Conservation (phyloP, 371 early-diverging fungal species). For the Quaeritorhiza haematococci region DNA sequence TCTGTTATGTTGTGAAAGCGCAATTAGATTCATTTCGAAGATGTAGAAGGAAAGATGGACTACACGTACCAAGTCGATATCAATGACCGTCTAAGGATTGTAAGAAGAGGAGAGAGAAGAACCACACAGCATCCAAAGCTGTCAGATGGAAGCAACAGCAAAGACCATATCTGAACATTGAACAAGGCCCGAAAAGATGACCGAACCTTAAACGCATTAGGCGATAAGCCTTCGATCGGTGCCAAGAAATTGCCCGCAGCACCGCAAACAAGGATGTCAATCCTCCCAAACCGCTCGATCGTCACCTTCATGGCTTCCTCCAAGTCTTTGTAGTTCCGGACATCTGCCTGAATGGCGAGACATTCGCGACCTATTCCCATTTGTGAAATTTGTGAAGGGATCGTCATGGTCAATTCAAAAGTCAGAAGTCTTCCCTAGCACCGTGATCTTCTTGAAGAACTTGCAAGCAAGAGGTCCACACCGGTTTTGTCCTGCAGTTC, state of each 20-base stretch:
- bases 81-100: conserved; percentile 40
- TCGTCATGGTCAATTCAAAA: too few relatives aligned
- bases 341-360: conserved; percentile 28
- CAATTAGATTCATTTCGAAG: too few relatives aligned
- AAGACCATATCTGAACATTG: too few relatives aligned
- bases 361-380: conserved; percentile 3
- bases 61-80: conserved; percentile 49
- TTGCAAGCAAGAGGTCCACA: conserved; percentile 6
- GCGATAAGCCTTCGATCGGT: conserved; percentile 58
- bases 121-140: neutral
- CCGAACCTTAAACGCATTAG: conserved; percentile 66
- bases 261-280: conserved; percentile 58
- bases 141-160: neutral
- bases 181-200: conserved; percentile 48
- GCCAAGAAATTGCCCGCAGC: conserved; percentile 81
- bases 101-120: neutral
- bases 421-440: too few relatives aligned
- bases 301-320: conserved; percentile 59
- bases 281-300: conserved; percentile 60
- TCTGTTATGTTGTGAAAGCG: too few relatives aligned
- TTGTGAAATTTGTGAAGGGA: neutral
- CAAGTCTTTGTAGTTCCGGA: conserved; percentile 57
- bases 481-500: conserved; percentile 60
- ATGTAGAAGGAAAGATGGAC: too few relatives aligned
- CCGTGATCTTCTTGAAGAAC: neutral